Evolutionary conservation across 371 early-diverging fungal species (phyloP).

Genomic region (Mucor indicus): DNA sequence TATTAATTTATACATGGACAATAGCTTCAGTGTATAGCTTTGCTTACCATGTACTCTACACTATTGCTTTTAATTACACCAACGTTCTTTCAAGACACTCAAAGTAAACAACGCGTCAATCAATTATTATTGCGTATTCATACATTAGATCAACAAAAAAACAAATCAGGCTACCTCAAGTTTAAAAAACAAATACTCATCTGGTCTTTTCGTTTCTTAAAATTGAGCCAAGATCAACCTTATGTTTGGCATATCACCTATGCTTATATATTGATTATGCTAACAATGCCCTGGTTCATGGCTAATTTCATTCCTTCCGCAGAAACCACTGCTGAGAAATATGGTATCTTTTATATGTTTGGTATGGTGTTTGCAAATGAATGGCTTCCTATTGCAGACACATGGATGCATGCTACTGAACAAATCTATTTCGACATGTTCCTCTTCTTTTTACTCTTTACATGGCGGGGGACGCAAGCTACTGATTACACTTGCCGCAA

Average conservation of each 20-base stretch:
- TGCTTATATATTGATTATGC: conserved; percentile 41
- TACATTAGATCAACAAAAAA: conserved; percentile 16
- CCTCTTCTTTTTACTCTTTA: conserved; percentile 40
- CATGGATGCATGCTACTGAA: conserved; percentile 65
- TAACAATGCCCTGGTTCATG: conserved; percentile 50
- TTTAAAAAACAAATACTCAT: conserved; percentile 25
- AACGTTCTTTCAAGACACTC: conserved; percentile 19
- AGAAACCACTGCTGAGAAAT: conserved; percentile 29
- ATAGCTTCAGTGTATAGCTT: conserved; percentile 22
- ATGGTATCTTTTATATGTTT: conserved; percentile 58
- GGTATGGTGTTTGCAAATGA: conserved; percentile 52
- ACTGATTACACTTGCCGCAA: conserved; percentile 8
- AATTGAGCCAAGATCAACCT: conserved; percentile 25
- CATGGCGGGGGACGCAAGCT: conserved; percentile 25
- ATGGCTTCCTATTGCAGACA: conserved; percentile 83
- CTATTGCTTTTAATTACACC: conserved; percentile 24
- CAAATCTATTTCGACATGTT: conserved; percentile 44
- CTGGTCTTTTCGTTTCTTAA: conserved; percentile 27
- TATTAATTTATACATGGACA: background rate
- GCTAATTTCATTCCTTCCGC: conserved; percentile 58
- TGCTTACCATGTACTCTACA: conserved; percentile 15
- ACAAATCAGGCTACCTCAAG: conserved; percentile 2
- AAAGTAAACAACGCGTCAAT: conserved; percentile 4
- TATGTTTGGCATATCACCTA: conserved; percentile 45
- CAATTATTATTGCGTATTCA: conserved; percentile 27